These are phyloP conservation scores for Berberis thunbergii DNA, from an alignment of 164 flowering plant genomes.

Conservation along the genomic window DNA sequence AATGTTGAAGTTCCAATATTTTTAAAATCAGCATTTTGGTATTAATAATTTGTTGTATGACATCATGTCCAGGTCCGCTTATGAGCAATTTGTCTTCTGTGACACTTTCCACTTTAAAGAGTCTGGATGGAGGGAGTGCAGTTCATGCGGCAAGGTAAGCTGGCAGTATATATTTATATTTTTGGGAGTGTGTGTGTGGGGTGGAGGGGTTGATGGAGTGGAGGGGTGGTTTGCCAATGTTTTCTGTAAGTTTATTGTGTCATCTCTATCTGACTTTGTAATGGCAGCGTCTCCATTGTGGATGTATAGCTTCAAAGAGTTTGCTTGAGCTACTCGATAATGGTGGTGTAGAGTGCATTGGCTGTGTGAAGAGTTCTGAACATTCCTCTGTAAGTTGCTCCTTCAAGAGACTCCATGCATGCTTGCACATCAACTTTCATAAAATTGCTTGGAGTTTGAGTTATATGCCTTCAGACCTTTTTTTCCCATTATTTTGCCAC, in stretches of 20 bases:
- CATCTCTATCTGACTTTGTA: constrained; percentile 2
- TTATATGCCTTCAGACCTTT: too few species aligned
- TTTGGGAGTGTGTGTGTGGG: too few species aligned
- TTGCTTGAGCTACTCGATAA: constrained; percentile 55
- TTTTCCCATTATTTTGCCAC: too few species aligned
- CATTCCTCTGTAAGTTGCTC: constrained; percentile 40
- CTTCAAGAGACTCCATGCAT: not conserved
- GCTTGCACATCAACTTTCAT: not conserved
- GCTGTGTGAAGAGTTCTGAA: constrained; percentile 41
- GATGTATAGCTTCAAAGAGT: constrained; percentile 70
- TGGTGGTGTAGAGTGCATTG: constrained; percentile 65
- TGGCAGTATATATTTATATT: too few species aligned
- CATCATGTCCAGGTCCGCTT: constrained; percentile 47
- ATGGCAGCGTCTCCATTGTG: constrained; percentile 86
- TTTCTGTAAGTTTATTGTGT: not conserved
- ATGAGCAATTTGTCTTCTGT: constrained; percentile 60
- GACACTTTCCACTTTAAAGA: constrained; percentile 68
- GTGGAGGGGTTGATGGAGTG: too few species aligned
- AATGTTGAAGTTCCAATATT: not conserved
- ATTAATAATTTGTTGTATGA: not conserved
- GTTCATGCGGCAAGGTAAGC: constrained; percentile 78
- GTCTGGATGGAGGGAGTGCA: constrained; percentile 92
- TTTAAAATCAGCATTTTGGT: not conserved
- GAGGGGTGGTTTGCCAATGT: too few species aligned
- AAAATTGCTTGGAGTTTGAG: not conserved